Conservation (phyloP, 2,329 filamentous ascomycete genomes). For the Phaeophleospora eucalypticola region DNA sequence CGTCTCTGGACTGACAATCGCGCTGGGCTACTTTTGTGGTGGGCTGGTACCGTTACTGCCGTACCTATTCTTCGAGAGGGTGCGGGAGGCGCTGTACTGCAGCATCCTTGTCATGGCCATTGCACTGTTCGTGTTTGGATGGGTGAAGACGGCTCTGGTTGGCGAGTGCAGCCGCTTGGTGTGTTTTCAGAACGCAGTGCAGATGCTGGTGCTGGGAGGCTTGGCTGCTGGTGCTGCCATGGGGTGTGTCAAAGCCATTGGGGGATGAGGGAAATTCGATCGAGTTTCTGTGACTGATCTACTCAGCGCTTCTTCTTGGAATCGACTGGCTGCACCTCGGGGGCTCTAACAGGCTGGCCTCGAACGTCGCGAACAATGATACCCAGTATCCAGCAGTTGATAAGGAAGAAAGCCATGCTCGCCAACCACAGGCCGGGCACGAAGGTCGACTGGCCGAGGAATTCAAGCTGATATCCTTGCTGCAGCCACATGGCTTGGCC, state of each 20-base stretch:
- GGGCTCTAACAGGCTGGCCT: neutral
- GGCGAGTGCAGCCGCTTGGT: conserved; percentile 41
- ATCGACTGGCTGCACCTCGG: neutral
- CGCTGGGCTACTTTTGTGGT: conserved; percentile 65
- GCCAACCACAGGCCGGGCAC: conserved; percentile 76
- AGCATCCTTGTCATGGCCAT: conserved; percentile 59
- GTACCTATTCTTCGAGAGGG: conserved; percentile 55
- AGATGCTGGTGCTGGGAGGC: conserved; percentile 63
- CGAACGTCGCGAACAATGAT: conserved; percentile 67
- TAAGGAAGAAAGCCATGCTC: conserved; percentile 72
- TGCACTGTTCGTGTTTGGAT: conserved; percentile 62
- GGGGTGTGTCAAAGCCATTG: conserved; percentile 56
- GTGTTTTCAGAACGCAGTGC: conserved; percentile 56
- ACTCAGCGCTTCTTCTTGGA: conserved; percentile 15
- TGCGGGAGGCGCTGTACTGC: conserved; percentile 52
- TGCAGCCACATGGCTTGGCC: conserved; percentile 58
- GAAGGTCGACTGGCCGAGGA: conserved; percentile 74
- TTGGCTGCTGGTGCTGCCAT: conserved; percentile 64
- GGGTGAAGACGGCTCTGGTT: conserved; percentile 57
- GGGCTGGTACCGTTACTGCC: conserved; percentile 67
- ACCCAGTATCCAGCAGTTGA: conserved; percentile 84
- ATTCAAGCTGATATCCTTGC: conserved; percentile 49
- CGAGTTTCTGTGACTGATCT: neutral
- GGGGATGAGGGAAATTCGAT: conserved; percentile 16
- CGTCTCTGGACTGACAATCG: conserved; percentile 61